Conservation (phyloP, 2,329 filamentous ascomycete species). For the Saccharata proteae region DNA sequence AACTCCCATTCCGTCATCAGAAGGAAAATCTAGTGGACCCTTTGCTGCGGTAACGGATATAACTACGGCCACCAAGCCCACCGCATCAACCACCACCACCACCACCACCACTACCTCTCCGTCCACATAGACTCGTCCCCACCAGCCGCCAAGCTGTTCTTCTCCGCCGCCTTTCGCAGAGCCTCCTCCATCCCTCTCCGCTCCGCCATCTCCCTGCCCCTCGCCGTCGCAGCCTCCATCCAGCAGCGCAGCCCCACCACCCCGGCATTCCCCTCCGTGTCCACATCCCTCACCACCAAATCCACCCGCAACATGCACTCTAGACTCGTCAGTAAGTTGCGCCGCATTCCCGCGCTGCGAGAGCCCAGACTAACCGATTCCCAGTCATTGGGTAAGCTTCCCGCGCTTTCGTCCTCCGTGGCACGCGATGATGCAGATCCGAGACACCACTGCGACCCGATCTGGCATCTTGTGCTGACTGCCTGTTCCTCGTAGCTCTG, state of each 20-base stretch:
- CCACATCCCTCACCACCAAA: conserved; percentile 12
- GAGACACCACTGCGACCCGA: conserved; percentile 31
- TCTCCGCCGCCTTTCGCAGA: conserved; percentile 66
- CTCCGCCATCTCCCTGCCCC: conserved; percentile 60
- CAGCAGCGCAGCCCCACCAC: conserved; percentile 43
- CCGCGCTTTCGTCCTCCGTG: conserved; percentile 3
- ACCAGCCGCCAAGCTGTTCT: conserved; percentile 92
- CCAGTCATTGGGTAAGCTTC: conserved; percentile 25
- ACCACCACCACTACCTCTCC: conserved; percentile 4
- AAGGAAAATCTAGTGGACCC: conserved; percentile 3
- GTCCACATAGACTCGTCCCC: neutral
- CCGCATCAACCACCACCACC: neutral
- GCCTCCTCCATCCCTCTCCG: conserved; percentile 50
- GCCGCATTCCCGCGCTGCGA: neutral
- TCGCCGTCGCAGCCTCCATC: conserved; percentile 58
- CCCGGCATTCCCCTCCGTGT: conserved; percentile 24
- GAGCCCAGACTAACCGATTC: conserved; percentile 15
- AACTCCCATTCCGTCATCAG: too few relatives aligned
- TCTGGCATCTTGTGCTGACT: conserved; percentile 5
- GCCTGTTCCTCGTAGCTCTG: conserved; percentile 57
- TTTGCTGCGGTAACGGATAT: too few relatives aligned
- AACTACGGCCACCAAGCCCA: neutral
- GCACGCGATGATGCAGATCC: conserved; percentile 11
- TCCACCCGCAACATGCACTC: conserved; percentile 64
- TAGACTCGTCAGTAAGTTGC: conserved; percentile 71